Evolutionary conservation across 2,329 filamentous ascomycete genomes (phyloP).

Genomic region (Monilinia polystroma): DNA sequence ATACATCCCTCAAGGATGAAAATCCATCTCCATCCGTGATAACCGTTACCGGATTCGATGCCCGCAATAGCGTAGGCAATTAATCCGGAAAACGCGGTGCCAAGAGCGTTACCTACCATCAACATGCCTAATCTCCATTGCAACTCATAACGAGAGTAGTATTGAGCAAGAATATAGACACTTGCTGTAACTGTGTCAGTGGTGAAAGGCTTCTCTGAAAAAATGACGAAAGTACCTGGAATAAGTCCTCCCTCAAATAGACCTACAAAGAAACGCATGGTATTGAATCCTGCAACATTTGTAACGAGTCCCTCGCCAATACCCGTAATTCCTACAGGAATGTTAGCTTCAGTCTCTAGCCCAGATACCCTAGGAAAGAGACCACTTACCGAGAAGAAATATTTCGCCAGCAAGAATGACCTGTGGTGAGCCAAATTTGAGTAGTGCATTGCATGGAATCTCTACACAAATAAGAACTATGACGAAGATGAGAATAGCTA

Average conservation of each 20-base stretch:
- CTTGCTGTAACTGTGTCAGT: neutral
- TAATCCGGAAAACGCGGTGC: neutral
- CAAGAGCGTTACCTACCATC: neutral
- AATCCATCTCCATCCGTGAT: constrained; percentile 8
- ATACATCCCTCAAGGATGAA: constrained; percentile 5
- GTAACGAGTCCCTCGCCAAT: constrained; percentile 9
- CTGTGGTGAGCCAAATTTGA: neutral
- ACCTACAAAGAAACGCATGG: constrained; percentile 4
- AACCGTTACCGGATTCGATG: neutral
- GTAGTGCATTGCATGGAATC: neutral
- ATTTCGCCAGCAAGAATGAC: neutral
- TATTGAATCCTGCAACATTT: neutral
- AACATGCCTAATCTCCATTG: neutral
- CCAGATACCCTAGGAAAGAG: neutral
- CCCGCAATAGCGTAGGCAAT: constrained; percentile 13
- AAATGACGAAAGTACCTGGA: neutral
- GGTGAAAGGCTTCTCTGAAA: neutral
- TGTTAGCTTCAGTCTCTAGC: neutral
- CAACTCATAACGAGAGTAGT: neutral
- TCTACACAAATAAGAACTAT: neutral
- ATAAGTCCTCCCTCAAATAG: neutral
- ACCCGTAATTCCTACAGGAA: neutral
- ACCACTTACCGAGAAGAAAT: neutral
- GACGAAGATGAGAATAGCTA: neutral
- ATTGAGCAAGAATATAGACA: neutral